Evolutionary conservation across 176 grass and related monocot species (phyloP).

Genomic region (Urochloa ruziziensis): DNA sequence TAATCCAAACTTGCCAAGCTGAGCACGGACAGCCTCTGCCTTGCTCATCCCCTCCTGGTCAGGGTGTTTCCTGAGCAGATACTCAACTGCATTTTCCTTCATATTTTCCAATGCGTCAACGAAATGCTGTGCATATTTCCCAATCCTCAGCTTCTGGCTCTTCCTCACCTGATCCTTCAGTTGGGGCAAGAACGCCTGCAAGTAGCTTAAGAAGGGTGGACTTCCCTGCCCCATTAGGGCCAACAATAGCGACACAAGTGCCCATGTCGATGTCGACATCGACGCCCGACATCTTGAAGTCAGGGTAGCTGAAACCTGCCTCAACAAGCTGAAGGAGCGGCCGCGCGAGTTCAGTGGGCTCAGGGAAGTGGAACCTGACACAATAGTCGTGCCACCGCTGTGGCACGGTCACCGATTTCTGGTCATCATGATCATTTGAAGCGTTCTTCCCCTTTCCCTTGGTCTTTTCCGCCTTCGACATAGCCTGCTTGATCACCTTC

Average conservation of each 20-base stretch:
- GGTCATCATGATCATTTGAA: slow-evolving; percentile 44
- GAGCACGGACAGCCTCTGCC: slow-evolving; percentile 75
- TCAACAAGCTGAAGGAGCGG: slow-evolving; percentile 83
- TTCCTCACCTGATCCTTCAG: slow-evolving; percentile 70
- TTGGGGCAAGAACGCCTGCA: slow-evolving; percentile 68
- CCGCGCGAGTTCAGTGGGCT: slow-evolving; percentile 79
- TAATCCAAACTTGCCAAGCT: slow-evolving; percentile 90
- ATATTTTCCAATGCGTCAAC: slow-evolving; percentile 79
- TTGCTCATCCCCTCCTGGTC: slow-evolving; percentile 94
- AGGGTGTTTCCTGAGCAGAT: slow-evolving; percentile 71
- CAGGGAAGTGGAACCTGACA: slow-evolving; percentile 85
- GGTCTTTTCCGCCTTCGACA: slow-evolving; percentile 71
- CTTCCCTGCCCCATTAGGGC: slow-evolving; percentile 88
- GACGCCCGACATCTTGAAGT: slow-evolving; percentile 73
- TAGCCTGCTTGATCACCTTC: slow-evolving; percentile 71
- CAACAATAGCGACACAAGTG: slow-evolving; percentile 83
- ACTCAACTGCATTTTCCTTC: slow-evolving; percentile 85
- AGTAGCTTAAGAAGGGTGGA: slow-evolving; percentile 92
- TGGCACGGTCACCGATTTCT: slow-evolving; percentile 48
- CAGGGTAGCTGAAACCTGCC: slow-evolving; percentile 79
- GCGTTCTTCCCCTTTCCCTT: slow-evolving; percentile 66
- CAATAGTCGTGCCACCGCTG: slow-evolving; percentile 86
- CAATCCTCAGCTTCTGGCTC: slow-evolving; percentile 88
- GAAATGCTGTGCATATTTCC: slow-evolving; percentile 85
- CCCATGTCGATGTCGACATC: slow-evolving; percentile 96